Evolutionary conservation across 768 basidiomycete genomes (phyloP).

Genomic region (Lactarius akahatsu): DNA sequence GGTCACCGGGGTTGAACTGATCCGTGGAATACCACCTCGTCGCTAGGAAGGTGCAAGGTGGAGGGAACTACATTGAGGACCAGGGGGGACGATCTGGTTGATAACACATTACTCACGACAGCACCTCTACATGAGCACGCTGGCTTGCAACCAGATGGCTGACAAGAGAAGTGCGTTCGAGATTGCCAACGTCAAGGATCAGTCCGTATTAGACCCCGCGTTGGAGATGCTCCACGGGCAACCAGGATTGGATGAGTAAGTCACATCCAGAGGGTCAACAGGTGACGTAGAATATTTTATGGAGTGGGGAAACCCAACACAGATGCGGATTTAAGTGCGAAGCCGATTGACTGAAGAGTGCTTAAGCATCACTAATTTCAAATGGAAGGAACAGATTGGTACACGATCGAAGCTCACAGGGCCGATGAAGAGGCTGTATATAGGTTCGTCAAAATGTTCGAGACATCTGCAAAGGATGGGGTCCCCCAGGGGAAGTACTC

Average conservation of each 20-base stretch:
- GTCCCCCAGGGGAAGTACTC: constrained; percentile 8
- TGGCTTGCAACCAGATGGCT: neutral
- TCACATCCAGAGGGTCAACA: neutral
- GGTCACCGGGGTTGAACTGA: no score
- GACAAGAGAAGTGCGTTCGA: constrained; percentile 15
- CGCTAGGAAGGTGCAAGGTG: no score
- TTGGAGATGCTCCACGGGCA: constrained; percentile 4
- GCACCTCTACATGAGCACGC: neutral
- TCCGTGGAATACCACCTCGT: no score
- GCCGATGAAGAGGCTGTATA: neutral
- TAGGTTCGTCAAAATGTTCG: constrained; percentile 13
- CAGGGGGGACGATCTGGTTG: no score
- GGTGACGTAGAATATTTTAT: constrained; percentile 10
- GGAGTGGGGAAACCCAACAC: constrained; percentile 14
- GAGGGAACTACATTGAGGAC: no score
- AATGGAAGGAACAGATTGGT: constrained; percentile 12
- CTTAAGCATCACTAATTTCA: neutral
- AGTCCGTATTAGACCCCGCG: constrained; percentile 3
- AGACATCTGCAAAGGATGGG: constrained; percentile 9
- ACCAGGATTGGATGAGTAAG: constrained; percentile 13
- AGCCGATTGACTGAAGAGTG: neutral
- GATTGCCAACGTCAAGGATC: constrained; percentile 4
- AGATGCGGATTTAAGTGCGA: constrained; percentile 7
- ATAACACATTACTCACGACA: no score
- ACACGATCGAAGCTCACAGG: no score